These are phyloP conservation scores for Lepraria neglecta DNA, from an alignment of 495 filamentous ascomycete genomes.

Conservation along the genomic window DNA sequence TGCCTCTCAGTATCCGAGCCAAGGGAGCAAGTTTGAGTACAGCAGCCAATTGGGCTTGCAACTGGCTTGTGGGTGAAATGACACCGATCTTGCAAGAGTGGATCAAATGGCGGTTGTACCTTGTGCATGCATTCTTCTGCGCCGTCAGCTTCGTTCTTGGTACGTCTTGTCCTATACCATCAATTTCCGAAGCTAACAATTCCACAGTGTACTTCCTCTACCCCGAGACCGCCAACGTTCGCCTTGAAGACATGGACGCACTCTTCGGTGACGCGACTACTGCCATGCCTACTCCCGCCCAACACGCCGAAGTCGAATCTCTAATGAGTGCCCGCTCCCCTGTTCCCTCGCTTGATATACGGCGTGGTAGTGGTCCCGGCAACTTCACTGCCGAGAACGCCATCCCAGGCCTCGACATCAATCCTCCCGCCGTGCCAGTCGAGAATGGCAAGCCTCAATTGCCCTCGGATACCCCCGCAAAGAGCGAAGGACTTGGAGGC, in stretches of 20 bases:
- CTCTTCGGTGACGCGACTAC: slow-evolving; percentile 86
- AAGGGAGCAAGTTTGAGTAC: slow-evolving; percentile 97
- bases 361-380: slow-evolving; percentile 41
- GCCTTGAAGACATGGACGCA: slow-evolving; percentile 91
- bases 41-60: slow-evolving; percentile 96
- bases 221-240: slow-evolving; percentile 89
- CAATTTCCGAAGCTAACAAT: slow-evolving; percentile 25
- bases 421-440: slow-evolving; percentile 52
- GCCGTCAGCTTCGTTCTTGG: slow-evolving; percentile 92
- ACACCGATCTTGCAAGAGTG: slow-evolving; percentile 85
- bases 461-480: slow-evolving; percentile 29
- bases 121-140: slow-evolving; percentile 96
- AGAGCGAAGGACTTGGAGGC: slow-evolving; percentile 55
- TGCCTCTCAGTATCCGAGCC: slow-evolving; percentile 92
- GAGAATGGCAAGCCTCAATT: slow-evolving; percentile 43
- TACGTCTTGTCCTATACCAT: slow-evolving; percentile 44
- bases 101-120: slow-evolving; percentile 88
- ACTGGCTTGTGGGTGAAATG: slow-evolving; percentile 92
- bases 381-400: slow-evolving; percentile 51
- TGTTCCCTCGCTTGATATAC: slow-evolving; percentile 69
- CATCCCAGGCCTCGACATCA: slow-evolving; percentile 67
- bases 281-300: slow-evolving; percentile 63
- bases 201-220: slow-evolving; percentile 92
- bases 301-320: slow-evolving; percentile 66
- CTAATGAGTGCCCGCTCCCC: slow-evolving; percentile 67